A percentile compares a stretch with the other conserved stretches of the same genome.
These are phyloP conservation scores for Colletotrichum phormii DNA, from an alignment of 2,329 filamentous ascomycete genomes.

Conservation along the genomic window DNA sequence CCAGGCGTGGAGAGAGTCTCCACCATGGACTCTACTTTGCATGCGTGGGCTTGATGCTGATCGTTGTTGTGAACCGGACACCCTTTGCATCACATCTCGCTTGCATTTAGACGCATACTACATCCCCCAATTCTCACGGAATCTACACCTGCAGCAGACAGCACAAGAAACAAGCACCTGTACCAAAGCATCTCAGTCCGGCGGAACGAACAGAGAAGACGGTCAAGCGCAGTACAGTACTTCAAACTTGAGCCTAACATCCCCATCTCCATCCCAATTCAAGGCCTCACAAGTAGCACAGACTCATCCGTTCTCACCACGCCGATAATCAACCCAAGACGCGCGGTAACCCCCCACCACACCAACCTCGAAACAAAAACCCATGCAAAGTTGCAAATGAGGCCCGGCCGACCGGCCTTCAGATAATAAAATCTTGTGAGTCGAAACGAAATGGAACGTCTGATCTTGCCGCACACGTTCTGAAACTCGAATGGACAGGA, in stretches of 20 bases:
- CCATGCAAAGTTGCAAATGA: not conserved
- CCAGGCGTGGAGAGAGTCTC: not conserved
- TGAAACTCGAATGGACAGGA: conserved; percentile 11
- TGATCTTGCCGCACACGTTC: not conserved
- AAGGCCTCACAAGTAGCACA: not conserved
- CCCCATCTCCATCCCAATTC: not conserved
- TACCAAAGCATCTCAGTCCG: not conserved
- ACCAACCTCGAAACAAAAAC: conserved; percentile 13
- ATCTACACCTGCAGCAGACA: not conserved
- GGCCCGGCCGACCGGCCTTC: not conserved
- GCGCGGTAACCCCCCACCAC: not conserved
- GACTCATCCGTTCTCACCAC: not conserved
- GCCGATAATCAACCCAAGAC: not conserved
- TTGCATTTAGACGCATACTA: not conserved
- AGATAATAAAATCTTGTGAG: not conserved
- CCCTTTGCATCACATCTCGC: not conserved
- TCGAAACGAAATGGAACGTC: conserved; percentile 22
- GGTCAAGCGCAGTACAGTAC: not conserved
- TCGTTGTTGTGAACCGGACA: not conserved
- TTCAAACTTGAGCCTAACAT: not conserved
- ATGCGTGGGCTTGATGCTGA: not conserved
- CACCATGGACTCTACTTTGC: not conserved
- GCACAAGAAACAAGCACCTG: not conserved
- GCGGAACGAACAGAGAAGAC: not conserved
- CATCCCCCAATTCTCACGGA: not conserved